These are phyloP conservation scores for Spongispora temasekensis DNA, from an alignment of 1,284 basidiomycete genomes.

Conservation along the genomic window DNA sequence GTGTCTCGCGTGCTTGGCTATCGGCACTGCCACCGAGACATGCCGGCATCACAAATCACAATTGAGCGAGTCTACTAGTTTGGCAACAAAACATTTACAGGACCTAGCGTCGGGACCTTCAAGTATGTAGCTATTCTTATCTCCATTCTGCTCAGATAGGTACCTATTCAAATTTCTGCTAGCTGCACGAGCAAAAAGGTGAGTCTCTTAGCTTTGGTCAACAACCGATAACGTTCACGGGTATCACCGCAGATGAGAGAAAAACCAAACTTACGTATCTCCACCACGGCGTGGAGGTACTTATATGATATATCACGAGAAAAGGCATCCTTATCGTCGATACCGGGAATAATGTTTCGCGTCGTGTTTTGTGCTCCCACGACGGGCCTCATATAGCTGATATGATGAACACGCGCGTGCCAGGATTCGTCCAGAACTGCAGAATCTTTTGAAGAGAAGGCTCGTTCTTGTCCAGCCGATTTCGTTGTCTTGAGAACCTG, in stretches of 20 bases:
- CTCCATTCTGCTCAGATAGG: no score
- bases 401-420: background rate
- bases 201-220: no score
- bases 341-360: background rate
- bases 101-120: no score
- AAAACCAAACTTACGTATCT: conserved; percentile 15
- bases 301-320: conserved; percentile 7
- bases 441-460: background rate
- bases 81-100: no score
- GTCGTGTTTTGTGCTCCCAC: no score
- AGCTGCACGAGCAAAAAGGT: no score
- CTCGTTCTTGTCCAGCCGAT: background rate
- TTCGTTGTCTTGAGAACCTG: conserved; percentile 6
- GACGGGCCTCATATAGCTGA: background rate
- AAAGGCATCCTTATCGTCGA: conserved; percentile 18
- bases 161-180: no score
- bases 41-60: no score
- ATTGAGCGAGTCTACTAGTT: no score
- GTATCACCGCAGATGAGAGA: background rate
- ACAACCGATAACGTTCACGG: background rate
- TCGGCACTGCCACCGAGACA: conserved; percentile 26
- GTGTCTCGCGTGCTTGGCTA: conserved; percentile 14
- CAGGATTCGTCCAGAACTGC: background rate
- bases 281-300: background rate
- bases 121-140: no score